Conservation (phyloP, 2,329 filamentous ascomycete genomes). For the Aspergillus ibericus region DNA sequence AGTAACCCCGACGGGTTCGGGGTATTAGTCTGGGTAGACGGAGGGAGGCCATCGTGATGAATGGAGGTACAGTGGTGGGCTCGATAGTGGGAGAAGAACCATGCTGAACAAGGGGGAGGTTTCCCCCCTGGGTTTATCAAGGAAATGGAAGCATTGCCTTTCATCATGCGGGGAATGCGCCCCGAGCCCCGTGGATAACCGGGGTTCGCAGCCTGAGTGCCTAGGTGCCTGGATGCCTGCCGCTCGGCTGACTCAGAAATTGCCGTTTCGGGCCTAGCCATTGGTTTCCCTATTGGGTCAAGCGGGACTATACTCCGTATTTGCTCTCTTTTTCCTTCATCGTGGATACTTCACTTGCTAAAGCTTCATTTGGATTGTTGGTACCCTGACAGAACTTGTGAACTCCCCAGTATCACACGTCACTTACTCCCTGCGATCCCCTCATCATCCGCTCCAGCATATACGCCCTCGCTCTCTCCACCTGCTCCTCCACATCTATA, state of each 20-base stretch:
- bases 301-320: neutral
- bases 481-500: no score
- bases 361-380: no score
- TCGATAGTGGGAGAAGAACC: neutral
- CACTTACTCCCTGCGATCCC: no score
- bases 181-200: constrained; percentile 7
- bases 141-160: constrained; percentile 16
- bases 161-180: constrained; percentile 7
- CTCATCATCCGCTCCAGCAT: no score
- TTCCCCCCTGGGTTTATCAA: neutral
- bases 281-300: neutral
- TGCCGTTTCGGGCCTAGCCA: neutral
- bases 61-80: no score
- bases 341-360: no score
- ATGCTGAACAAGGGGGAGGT: neutral
- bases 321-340: neutral
- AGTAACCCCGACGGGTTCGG: constrained; percentile 43
- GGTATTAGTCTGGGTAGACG: constrained; percentile 15
- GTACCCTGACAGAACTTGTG: no score
- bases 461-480: no score
- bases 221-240: neutral
- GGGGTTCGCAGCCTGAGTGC: neutral
- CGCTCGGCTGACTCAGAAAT: neutral
- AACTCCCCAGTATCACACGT: no score
- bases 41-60: constrained; percentile 12